Evolutionary conservation across 306 rosid genomes (phyloP), one percentile per base, ranked within the genome.

Genomic region (Cucumis sativus): DNA sequence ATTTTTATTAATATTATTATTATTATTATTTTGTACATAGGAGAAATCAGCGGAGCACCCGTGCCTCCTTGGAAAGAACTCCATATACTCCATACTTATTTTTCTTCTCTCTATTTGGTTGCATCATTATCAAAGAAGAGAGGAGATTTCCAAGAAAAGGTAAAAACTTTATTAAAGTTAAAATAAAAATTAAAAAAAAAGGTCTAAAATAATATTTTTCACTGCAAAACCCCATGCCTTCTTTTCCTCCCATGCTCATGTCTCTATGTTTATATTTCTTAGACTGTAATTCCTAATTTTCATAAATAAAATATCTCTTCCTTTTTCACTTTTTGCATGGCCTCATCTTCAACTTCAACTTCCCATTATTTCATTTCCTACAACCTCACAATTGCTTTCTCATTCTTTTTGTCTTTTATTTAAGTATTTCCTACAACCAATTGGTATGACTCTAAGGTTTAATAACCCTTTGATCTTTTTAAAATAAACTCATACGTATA

Each of bases 31-130:
- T 6, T 62, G 14, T 6, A 80, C 88, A 82, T 92, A 15, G 97
- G 96, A 92, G 92, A 90, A 87, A 92, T 90, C 89, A 90, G 93
- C 94, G 94, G 97, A 89, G 86, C 88, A 72, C 91, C 96, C 96
- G 98, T 92, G 98, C 91, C 94, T 86, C 76, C 91, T 90, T 56
- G 91, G 94, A 84, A 88, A 88, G 65, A 83, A 79, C 71, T 71
- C 83, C 80, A 0, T 54, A 0, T 54, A 52, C 51, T 35, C 75
- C 57, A 39, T 20, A 21, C 41, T 60, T 7, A 51, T 23, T 62
- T n/a, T 43, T 58, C 56, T 15, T 37, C 51, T 66, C 60, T 62
- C 70, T 41, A 20, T 12, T 68, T 68, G 74, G 55, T 68, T 68
- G 74, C 74, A 43, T 78, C 45, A 71, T 66, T 58, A 78, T 74